Evolutionary conservation across 2,329 filamentous ascomycete species (phyloP).

Genomic region (Colletotrichum eremochloae): DNA sequence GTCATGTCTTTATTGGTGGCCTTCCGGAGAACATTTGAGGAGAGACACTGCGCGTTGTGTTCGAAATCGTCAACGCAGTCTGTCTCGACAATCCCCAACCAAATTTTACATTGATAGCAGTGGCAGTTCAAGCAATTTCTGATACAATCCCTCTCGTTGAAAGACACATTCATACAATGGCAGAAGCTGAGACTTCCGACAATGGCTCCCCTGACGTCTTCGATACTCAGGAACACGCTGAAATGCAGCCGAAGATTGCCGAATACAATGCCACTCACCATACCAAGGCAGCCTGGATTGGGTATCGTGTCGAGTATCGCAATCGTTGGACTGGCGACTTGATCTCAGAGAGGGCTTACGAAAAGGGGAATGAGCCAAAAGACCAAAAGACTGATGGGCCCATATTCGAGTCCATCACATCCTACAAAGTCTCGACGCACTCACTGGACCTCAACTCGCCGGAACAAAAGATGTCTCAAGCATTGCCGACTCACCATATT

Average conservation of each 20-base stretch:
- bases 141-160: not conserved
- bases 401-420: conserved; percentile 10
- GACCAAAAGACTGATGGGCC: not conserved
- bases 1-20: not conserved
- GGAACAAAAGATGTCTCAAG: not conserved
- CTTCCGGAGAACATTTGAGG: not conserved
- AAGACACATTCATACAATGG: not conserved
- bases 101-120: not conserved
- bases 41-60: too few species aligned
- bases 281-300: conserved; percentile 14
- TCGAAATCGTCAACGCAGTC: not conserved
- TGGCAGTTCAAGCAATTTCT: not conserved
- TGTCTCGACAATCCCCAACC: too few species aligned
- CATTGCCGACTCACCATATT: conserved; percentile 18
- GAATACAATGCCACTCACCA: not conserved
- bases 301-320: conserved; percentile 43
- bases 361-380: conserved; percentile 11
- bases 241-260: not conserved
- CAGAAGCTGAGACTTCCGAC: not conserved
- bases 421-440: conserved; percentile 3
- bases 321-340: conserved; percentile 38
- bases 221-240: not conserved
- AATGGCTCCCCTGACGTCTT: not conserved
- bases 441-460: not conserved
- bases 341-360: not conserved